A percentile compares a stretch with the other conserved stretches of the same genome.
These are phyloP conservation scores for Sindora glabra DNA, from an alignment of 306 rosid genomes.

Conservation along the genomic window DNA sequence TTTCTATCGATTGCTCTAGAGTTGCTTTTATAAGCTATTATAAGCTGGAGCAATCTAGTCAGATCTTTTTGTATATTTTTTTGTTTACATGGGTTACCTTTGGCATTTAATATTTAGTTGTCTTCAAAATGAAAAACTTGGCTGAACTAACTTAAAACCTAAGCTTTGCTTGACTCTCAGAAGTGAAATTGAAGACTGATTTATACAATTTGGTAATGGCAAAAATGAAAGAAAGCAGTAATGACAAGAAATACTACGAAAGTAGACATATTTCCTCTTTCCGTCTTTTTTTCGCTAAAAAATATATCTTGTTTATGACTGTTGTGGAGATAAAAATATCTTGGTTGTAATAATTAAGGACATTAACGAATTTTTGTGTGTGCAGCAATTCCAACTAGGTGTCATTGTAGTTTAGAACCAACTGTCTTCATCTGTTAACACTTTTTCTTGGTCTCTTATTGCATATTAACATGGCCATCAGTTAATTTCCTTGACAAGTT, in stretches of 20 bases:
- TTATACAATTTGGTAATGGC: background rate
- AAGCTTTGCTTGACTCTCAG: background rate
- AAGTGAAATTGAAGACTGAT: background rate
- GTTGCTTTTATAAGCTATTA: background rate
- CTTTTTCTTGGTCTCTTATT: slow-evolving; percentile 12
- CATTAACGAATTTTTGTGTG: background rate
- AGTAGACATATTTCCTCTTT: background rate
- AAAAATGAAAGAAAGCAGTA: background rate
- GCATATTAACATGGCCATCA: no score
- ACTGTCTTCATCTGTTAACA: background rate
- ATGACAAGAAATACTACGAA: background rate
- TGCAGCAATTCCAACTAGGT: background rate
- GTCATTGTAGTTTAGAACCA: background rate
- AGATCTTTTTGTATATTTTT: no score
- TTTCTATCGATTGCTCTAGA: background rate
- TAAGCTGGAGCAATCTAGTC: no score
- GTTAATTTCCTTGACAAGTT: background rate
- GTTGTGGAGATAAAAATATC: background rate
- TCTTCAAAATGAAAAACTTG: background rate
- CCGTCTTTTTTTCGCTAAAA: background rate
- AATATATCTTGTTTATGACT: no score
- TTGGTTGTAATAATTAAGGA: background rate
- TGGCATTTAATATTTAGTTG: background rate
- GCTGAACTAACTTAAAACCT: background rate
- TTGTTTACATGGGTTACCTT: no score